Evolutionary conservation across 148 eudicot species (phyloP), one percentile per base, ranked within the genome.

Genomic region (Rhododendron simsii): DNA sequence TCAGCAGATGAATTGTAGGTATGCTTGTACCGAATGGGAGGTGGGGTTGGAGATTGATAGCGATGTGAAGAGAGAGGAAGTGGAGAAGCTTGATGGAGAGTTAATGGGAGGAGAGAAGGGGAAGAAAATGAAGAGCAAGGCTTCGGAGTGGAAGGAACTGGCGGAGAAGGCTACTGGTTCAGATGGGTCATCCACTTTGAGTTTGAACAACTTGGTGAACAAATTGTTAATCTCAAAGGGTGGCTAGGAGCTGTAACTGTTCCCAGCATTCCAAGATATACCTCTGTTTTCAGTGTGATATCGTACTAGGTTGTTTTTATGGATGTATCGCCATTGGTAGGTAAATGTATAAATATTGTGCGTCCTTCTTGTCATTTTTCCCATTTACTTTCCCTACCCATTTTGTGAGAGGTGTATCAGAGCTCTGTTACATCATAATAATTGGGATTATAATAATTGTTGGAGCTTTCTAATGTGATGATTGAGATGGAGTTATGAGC

Each of bases 161-260:
- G 83, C 77, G 0, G 65, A 26, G 37, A 73, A 78, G 48, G 83
- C 87, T 7, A 44, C 76, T 30, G 7, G n/a, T 78, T 37, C 20
- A 33, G 78, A 37, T 74, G 78, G 78, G 9, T 74, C 78, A 35
- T 14, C 78, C 78, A 74, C 45, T 61, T 18, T 20, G 82, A 85
- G 63, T 63, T 80, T 78, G 39, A 67, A 78, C 76, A 78, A 78
- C 28, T 61, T 78, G 83, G 87, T 79, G 8, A 79, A 79, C 57
- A 41, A 77, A 41, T 0, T 44, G 57, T 47, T 47, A 7, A 4
- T 63, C 44, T 41, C 44, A 0, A 41, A 41, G 44, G 44, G 44
- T 41, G 44, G 44, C 44, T 5, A 41, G 44, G 44, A 41, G 5
- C 44, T 41, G 44, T 41, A 41, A 41, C 44, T 5, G 10, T 18